Conservation (phyloP, 2,329 filamentous ascomycete species). For the Fusarium continuum region DNA sequence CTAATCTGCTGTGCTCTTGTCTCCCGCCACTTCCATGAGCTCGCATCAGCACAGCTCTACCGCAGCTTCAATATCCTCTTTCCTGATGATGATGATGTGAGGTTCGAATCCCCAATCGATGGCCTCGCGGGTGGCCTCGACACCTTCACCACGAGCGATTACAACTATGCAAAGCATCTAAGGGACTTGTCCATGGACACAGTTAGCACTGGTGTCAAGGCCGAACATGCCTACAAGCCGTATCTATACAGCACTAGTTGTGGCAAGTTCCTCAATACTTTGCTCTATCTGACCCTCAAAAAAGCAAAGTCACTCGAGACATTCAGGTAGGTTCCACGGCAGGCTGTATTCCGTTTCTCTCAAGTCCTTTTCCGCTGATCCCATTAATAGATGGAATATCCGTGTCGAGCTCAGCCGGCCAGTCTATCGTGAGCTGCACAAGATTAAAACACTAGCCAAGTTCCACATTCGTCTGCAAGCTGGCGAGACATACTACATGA, state of each 20-base stretch:
- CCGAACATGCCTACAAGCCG: slow-evolving; percentile 62
- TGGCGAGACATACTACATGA: slow-evolving; percentile 63
- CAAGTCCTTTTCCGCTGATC: slow-evolving; percentile 6
- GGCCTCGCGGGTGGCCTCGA: slow-evolving; percentile 66
- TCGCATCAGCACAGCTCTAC: slow-evolving; percentile 68
- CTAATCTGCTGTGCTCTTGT: slow-evolving; percentile 67
- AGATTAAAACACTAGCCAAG: slow-evolving; percentile 60
- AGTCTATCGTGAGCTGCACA: slow-evolving; percentile 66
- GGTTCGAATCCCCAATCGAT: slow-evolving; percentile 64
- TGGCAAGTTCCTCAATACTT: slow-evolving; percentile 71
- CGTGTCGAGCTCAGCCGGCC: slow-evolving; percentile 68
- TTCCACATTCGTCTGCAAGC: slow-evolving; percentile 68
- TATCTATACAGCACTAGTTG: slow-evolving; percentile 65
- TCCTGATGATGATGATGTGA: slow-evolving; percentile 65
- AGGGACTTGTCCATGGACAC: slow-evolving; percentile 66
- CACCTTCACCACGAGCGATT: slow-evolving; percentile 70
- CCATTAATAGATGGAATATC: slow-evolving; percentile 65
- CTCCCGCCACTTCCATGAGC: slow-evolving; percentile 64
- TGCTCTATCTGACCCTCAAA: slow-evolving; percentile 65
- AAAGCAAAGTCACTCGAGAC: slow-evolving; percentile 64
- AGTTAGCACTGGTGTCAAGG: slow-evolving; percentile 60
- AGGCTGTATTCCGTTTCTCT: not conserved
- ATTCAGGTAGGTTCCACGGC: slow-evolving; percentile 58
- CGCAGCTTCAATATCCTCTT: slow-evolving; percentile 69
- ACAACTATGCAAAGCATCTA: slow-evolving; percentile 69